phyloP scores from a whole-genome alignment of 1,139 yeast genomes.

The Taphrina wiesneri region DNA sequence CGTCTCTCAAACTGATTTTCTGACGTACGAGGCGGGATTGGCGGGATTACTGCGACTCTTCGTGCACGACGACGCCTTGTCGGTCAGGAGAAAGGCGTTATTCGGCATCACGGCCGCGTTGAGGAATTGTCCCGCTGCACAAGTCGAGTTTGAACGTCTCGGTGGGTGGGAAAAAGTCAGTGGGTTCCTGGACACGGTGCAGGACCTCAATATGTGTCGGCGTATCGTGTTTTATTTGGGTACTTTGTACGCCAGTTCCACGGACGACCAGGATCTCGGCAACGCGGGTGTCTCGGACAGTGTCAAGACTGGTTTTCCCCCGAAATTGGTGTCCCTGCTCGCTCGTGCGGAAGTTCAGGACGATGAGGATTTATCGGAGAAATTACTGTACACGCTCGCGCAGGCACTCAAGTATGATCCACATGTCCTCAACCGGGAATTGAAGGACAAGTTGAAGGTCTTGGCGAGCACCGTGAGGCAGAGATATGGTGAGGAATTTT shows the following conservation, averaged over 20 bases:
- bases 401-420: not conserved
- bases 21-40: constrained; percentile 54
- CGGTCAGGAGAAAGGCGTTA: constrained; percentile 62
- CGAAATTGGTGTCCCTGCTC: constrained; percentile 22
- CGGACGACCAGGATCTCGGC: not conserved
- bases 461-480: not conserved
- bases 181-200: constrained; percentile 38
- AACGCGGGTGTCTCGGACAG: not conserved
- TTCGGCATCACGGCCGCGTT: constrained; percentile 75
- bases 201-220: constrained; percentile 10
- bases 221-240: constrained; percentile 31
- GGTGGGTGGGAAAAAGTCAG: constrained; percentile 64
- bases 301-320: constrained; percentile 17
- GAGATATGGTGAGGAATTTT: constrained; percentile 11
- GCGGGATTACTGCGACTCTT: constrained; percentile 52
- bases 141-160: constrained; percentile 55
- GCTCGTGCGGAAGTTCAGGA: not conserved
- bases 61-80: constrained; percentile 44
- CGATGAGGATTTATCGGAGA: constrained; percentile 31
- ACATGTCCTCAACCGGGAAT: constrained; percentile 15
- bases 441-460: constrained; percentile 2
- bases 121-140: constrained; percentile 67
- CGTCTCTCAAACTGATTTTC: constrained; percentile 55
- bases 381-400: constrained; percentile 22
- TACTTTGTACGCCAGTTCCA: constrained; percentile 11